These are phyloP conservation scores for Dactylorhiza incarnata DNA, from an alignment of 106 monocot genomes.

Conservation along the genomic window DNA sequence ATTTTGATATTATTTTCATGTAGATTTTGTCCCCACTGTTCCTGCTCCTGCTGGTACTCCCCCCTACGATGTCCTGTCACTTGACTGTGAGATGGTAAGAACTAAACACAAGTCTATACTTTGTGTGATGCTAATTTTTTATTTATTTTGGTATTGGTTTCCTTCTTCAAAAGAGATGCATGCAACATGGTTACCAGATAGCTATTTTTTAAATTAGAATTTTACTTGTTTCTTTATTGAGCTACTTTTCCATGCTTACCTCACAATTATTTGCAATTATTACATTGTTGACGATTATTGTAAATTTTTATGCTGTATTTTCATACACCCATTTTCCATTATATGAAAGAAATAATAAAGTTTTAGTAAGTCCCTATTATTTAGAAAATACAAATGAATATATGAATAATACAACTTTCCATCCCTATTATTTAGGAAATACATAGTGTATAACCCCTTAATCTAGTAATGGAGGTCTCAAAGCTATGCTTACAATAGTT, in stretches of 20 bases:
- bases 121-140: not conserved
- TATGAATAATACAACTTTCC: too few species aligned
- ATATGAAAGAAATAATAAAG: too few species aligned
- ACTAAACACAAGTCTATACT: not conserved
- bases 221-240: not conserved
- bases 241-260: not conserved
- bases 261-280: not conserved
- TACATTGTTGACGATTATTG: not conserved
- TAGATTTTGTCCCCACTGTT: slow-evolving; percentile 8
- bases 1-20: slow-evolving; percentile 2
- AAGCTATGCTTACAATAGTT: too few species aligned
- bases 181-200: not conserved
- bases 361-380: too few species aligned
- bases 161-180: not conserved
- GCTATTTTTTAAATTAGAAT: not conserved
- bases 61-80: slow-evolving; percentile 1
- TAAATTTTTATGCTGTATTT: too few species aligned
- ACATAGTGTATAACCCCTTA: too few species aligned
- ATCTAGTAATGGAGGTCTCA: too few species aligned
- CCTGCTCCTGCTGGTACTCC: not conserved
- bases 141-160: not conserved
- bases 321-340: too few species aligned
- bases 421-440: too few species aligned
- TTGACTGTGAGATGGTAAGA: slow-evolving; percentile 12
- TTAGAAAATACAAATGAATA: too few species aligned